Evolutionary conservation across 306 rosid species (phyloP).

Genomic region (Vigna radiata): DNA sequence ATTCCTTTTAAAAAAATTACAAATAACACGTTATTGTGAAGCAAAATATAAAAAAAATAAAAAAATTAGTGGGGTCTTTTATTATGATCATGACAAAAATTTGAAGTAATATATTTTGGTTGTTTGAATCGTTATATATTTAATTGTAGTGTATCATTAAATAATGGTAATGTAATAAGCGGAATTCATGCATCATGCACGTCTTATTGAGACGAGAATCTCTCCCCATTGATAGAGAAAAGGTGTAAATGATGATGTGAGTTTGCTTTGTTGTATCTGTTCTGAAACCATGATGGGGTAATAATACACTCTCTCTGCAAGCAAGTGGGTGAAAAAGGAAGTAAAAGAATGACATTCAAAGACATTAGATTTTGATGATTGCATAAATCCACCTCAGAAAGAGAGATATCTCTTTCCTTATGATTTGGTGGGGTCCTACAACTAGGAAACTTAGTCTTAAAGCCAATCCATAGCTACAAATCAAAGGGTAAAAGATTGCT

Average conservation of each 20-base stretch:
- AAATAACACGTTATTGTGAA: neutral
- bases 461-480: conserved; percentile 65
- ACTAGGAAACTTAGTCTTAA: conserved; percentile 66
- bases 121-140: neutral
- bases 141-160: neutral
- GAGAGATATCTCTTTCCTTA: conserved; percentile 73
- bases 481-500: conserved; percentile 62
- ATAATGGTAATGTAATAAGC: neutral
- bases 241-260: conserved; percentile 61
- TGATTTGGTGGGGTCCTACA: conserved; percentile 78
- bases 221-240: conserved; percentile 50
- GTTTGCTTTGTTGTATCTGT: conserved; percentile 59
- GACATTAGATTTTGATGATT: conserved; percentile 46
- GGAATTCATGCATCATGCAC: conserved; percentile 37
- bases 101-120: neutral
- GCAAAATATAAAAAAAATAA: no score
- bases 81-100: conserved; percentile 4
- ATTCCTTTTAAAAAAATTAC: neutral
- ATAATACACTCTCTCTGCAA: conserved; percentile 54
- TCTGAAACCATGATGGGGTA: conserved; percentile 61
- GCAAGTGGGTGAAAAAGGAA: conserved; percentile 58
- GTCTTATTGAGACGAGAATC: conserved; percentile 46
- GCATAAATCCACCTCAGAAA: conserved; percentile 61
- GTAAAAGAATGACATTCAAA: conserved; percentile 58
- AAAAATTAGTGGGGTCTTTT: neutral